phyloP scores from a whole-genome alignment of 148 eudicot genomes.

The Rhododendron simsii region DNA sequence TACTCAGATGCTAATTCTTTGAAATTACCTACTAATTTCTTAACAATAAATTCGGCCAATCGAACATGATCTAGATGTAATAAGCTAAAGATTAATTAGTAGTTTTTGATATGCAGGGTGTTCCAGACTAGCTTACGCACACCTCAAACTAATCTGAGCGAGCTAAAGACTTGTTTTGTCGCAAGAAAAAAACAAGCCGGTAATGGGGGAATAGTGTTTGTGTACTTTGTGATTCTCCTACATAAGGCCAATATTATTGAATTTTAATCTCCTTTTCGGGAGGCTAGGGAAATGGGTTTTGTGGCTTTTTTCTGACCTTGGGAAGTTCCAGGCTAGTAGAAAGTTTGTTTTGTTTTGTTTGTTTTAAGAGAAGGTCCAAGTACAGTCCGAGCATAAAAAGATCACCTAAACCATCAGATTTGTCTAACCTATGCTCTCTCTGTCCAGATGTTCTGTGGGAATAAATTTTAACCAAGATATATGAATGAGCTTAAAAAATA shows the following conservation, averaged over 20 bases:
- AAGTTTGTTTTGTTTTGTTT: not conserved
- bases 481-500: not conserved
- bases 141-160: not conserved
- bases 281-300: constrained; percentile 7
- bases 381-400: not conserved
- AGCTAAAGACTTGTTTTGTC: not conserved
- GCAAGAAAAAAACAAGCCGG: not conserved
- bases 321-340: not conserved
- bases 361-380: not conserved
- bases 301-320: not conserved
- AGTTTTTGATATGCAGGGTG: no score
- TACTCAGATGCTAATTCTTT: not conserved
- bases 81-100: not conserved
- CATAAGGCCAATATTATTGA: not conserved
- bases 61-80: not conserved
- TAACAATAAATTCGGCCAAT: not conserved
- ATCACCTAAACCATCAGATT: not conserved
- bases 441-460: not conserved
- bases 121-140: no score
- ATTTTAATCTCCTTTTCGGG: not conserved
- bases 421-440: not conserved
- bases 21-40: not conserved
- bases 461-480: not conserved
- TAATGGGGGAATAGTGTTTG: not conserved
- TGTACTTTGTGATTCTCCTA: not conserved